Evolutionary conservation across 352 stramenopile species (phyloP).

Genomic region (Phytophthora colocasiae): DNA sequence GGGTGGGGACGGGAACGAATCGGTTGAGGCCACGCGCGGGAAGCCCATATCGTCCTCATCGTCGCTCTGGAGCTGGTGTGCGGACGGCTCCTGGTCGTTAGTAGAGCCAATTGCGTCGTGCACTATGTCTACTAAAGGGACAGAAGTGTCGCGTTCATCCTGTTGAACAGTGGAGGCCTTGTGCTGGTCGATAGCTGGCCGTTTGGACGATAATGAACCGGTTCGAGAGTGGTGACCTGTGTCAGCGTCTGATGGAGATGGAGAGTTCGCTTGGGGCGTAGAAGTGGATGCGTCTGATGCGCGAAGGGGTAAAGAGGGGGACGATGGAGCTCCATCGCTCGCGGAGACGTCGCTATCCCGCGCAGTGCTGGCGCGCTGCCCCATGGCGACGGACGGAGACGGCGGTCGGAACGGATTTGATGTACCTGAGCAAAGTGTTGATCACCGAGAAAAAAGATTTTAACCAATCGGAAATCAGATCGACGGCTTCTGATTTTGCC

Average conservation of each 20-base stretch:
- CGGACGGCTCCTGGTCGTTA: slow-evolving; percentile 26
- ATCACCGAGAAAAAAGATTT: too few species aligned
- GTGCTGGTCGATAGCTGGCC: slow-evolving; percentile 12
- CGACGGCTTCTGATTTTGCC: too few species aligned
- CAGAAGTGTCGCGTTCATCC: slow-evolving; percentile 19
- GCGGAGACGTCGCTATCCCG: slow-evolving; percentile 34
- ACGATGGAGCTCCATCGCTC: neutral
- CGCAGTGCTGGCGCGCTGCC: slow-evolving; percentile 39
- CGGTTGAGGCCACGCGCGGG: slow-evolving; percentile 16
- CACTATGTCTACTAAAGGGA: slow-evolving; percentile 28
- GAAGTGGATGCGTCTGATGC: slow-evolving; percentile 1
- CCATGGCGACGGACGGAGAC: slow-evolving; percentile 32
- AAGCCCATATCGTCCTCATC: slow-evolving; percentile 7
- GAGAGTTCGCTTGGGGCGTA: neutral
- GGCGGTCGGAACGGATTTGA: too few species aligned
- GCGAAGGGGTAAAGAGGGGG: neutral
- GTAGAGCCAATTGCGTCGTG: slow-evolving; percentile 13
- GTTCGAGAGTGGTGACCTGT: neutral
- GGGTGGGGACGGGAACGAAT: slow-evolving; percentile 33
- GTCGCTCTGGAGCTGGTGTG: slow-evolving; percentile 19
- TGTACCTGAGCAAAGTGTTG: too few species aligned
- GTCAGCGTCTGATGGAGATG: neutral
- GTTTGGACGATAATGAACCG: slow-evolving; percentile 9
- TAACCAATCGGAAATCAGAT: too few species aligned
- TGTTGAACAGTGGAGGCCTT: neutral